Percentiles rank a stretch among this genome's conserved stretches.
Conservation (phyloP, 2,329 filamentous ascomycete genomes). For the Pseudogymnoascus sp. region DNA sequence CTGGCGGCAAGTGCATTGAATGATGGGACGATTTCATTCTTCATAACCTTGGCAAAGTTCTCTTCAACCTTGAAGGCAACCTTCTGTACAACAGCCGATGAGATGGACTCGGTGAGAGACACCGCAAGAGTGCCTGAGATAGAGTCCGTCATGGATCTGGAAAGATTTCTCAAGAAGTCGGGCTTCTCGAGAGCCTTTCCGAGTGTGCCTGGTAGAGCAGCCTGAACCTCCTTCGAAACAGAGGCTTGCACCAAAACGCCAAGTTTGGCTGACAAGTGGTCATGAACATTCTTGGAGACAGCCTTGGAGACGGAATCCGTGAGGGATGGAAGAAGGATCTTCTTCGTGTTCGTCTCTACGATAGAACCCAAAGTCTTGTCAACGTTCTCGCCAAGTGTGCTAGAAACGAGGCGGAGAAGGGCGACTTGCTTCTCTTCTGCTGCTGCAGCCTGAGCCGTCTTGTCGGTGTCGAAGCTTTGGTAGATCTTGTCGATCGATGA, state of each 20-base stretch:
- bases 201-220: constrained; percentile 58
- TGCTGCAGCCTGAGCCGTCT: constrained; percentile 53
- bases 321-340: constrained; percentile 68
- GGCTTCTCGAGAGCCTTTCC: constrained; percentile 62
- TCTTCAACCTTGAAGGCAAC: constrained; percentile 62
- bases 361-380: constrained; percentile 41
- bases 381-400: constrained; percentile 60
- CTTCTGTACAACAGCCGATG: constrained; percentile 61
- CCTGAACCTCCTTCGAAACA: constrained; percentile 59
- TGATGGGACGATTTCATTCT: constrained; percentile 55
- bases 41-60: constrained; percentile 53
- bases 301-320: constrained; percentile 57
- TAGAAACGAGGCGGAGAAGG: constrained; percentile 58
- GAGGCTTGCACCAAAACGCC: constrained; percentile 19
- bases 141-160: constrained; percentile 1
- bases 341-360: constrained; percentile 55
- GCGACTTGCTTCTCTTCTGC: constrained; percentile 60
- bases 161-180: constrained; percentile 48
- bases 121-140: background rate
- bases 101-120: constrained; percentile 43
- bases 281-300: constrained; percentile 62
- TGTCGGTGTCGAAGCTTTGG: constrained; percentile 58
- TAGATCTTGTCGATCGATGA: constrained; percentile 54
- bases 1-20: constrained; percentile 57
- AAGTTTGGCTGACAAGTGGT: constrained; percentile 58